phyloP scores from a whole-genome alignment of 495 filamentous ascomycete genomes.

The Tuber umbilicatum region DNA sequence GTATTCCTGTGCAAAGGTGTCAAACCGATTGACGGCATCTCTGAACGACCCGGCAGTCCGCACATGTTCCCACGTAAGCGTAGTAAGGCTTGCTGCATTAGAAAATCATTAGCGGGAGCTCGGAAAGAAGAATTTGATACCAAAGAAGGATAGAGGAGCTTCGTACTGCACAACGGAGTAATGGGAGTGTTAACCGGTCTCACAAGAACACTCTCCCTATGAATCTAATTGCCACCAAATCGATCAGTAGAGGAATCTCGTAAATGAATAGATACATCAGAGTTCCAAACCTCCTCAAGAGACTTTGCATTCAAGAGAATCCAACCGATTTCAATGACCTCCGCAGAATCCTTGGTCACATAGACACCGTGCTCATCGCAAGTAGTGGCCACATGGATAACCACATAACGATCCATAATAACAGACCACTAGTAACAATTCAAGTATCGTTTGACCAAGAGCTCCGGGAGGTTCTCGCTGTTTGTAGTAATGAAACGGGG shows the following conservation, averaged over 20 bases:
- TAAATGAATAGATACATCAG: neutral
- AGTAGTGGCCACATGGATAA: slow-evolving; percentile 97
- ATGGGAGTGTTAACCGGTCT: slow-evolving; percentile 98
- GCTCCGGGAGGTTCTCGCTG: slow-evolving; percentile 26
- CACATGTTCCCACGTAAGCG: slow-evolving; percentile 97
- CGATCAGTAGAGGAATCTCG: slow-evolving; percentile 17
- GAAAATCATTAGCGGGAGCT: slow-evolving; percentile 9
- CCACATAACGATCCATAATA: slow-evolving; percentile 89
- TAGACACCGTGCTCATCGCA: slow-evolving; percentile 99
- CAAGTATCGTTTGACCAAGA: slow-evolving; percentile 32
- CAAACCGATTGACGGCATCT: slow-evolving; percentile 91
- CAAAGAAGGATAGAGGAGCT: slow-evolving; percentile 25
- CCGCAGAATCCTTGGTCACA: slow-evolving; percentile 96
- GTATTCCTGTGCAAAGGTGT: slow-evolving; percentile 83
- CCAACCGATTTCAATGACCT: slow-evolving; percentile 98
- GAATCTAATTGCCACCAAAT: slow-evolving; percentile 55
- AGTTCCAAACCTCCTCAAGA: slow-evolving; percentile 71
- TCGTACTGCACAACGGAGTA: slow-evolving; percentile 95
- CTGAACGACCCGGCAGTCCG: slow-evolving; percentile 92
- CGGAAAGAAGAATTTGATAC: neutral
- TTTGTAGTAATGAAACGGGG: slow-evolving; percentile 8
- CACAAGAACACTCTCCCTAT: slow-evolving; percentile 91
- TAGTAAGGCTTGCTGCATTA: slow-evolving; percentile 79
- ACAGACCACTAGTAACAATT: slow-evolving; percentile 44
- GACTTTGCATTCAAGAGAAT: slow-evolving; percentile 85